These are phyloP conservation scores for Phytophthora syringae DNA, from an alignment of 352 stramenopile genomes.

Conservation along the genomic window DNA sequence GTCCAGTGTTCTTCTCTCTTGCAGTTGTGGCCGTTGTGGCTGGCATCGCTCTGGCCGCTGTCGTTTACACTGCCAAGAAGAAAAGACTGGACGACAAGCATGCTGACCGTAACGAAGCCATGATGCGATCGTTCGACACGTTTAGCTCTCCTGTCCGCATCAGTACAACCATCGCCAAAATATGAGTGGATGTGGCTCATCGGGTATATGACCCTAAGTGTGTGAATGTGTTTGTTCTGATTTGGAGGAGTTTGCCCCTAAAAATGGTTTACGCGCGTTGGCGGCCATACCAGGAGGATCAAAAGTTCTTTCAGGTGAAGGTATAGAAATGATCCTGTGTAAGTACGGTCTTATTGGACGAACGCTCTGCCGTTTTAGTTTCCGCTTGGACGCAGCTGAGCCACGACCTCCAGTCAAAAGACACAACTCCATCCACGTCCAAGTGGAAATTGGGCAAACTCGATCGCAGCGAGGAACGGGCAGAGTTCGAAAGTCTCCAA, in stretches of 20 bases:
- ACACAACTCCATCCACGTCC: no score
- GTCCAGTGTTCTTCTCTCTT: constrained; percentile 33
- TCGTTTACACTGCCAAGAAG: constrained; percentile 35
- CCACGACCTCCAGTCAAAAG: no score
- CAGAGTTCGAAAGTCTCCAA: no score
- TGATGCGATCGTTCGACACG: constrained; percentile 36
- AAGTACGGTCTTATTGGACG: constrained; percentile 25
- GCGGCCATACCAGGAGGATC: no score
- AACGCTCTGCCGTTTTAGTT: no score
- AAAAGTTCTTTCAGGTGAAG: no score
- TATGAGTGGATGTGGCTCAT: no score
- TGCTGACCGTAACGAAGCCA: constrained; percentile 27
- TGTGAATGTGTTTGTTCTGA: constrained; percentile 2
- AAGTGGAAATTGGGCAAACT: no score
- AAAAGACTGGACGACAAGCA: constrained; percentile 40
- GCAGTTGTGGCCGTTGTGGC: constrained; percentile 30
- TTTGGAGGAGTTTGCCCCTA: constrained; percentile 12
- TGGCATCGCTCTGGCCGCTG: constrained; percentile 25
- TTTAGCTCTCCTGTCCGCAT: constrained; percentile 36
- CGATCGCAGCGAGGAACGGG: no score
- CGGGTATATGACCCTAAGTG: no score
- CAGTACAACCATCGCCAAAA: constrained; percentile 39
- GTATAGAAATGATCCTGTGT: constrained; percentile 10
- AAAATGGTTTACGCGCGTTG: no score
- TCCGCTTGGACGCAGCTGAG: no score